Evolutionary conservation across 2,329 filamentous ascomycete species (phyloP).

Genomic region (Colletotrichum caudatum): DNA sequence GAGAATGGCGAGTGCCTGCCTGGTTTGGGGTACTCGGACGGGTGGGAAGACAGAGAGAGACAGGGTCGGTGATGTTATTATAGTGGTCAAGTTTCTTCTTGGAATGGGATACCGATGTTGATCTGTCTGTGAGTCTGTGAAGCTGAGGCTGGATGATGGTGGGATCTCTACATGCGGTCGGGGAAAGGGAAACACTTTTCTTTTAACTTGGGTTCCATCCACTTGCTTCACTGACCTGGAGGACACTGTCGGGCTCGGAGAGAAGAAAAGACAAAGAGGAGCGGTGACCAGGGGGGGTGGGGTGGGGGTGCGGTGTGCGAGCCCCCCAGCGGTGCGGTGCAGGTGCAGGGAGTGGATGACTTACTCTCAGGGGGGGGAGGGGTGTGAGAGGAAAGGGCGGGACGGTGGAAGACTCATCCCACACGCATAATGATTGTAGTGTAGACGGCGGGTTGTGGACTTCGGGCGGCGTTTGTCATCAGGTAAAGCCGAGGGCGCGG

Average conservation of each 20-base stretch:
- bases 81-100: slow-evolving; percentile 32
- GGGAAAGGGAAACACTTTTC: slow-evolving; percentile 36
- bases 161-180: slow-evolving; percentile 22
- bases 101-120: slow-evolving; percentile 15
- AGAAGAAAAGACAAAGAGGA: slow-evolving; percentile 39
- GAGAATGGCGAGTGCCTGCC: slow-evolving; percentile 21
- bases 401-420: slow-evolving; percentile 33
- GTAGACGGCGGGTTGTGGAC: slow-evolving; percentile 23
- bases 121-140: slow-evolving; percentile 27
- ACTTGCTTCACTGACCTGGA: slow-evolving; percentile 25
- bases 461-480: slow-evolving; percentile 41
- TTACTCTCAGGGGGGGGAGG: neutral
- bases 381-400: slow-evolving; percentile 1
- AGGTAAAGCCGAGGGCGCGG: slow-evolving; percentile 28
- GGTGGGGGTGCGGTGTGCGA: slow-evolving; percentile 26
- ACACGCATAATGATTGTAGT: slow-evolving; percentile 5
- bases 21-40: neutral
- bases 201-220: slow-evolving; percentile 37
- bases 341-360: slow-evolving; percentile 35
- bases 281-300: slow-evolving; percentile 38
- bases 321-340: slow-evolving; percentile 13
- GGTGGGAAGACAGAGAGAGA: neutral
- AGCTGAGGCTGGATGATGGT: slow-evolving; percentile 30
- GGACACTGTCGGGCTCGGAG: slow-evolving; percentile 39
- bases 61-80: slow-evolving; percentile 23